Percentiles rank a stretch among this genome's conserved stretches.
These are phyloP conservation scores for Zalaria sp. DNA, from an alignment of 2,329 filamentous ascomycete genomes.

Conservation along the genomic window DNA sequence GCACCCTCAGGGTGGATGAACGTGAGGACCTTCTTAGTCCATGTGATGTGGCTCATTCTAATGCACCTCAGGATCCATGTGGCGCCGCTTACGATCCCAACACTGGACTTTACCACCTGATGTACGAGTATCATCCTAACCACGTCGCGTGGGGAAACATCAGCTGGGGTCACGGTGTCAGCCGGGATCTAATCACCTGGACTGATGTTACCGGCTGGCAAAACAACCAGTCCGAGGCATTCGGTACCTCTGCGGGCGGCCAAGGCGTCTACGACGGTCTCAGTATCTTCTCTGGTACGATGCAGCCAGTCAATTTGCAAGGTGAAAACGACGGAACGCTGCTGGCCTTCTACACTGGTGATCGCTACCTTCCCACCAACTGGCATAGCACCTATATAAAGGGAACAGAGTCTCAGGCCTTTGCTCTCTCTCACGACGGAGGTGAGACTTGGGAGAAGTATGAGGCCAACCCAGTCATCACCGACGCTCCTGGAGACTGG, in stretches of 20 bases:
- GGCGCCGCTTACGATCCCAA: slow-evolving; percentile 35
- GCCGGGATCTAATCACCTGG: slow-evolving; percentile 33
- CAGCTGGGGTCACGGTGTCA: slow-evolving; percentile 38
- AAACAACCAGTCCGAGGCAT: slow-evolving; percentile 22
- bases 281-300: slow-evolving; percentile 39
- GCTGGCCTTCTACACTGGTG: slow-evolving; percentile 33
- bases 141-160: slow-evolving; percentile 35
- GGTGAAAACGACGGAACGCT: slow-evolving; percentile 33
- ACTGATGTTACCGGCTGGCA: slow-evolving; percentile 33
- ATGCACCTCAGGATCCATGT: slow-evolving; percentile 28
- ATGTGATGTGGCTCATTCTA: neutral
- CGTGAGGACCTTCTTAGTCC: slow-evolving; percentile 7
- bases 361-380: slow-evolving; percentile 29
- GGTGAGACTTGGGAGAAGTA: slow-evolving; percentile 34
- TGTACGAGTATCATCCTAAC: slow-evolving; percentile 38
- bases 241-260: slow-evolving; percentile 22
- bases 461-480: slow-evolving; percentile 31
- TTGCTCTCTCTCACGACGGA: slow-evolving; percentile 31
- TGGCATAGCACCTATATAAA: slow-evolving; percentile 29
- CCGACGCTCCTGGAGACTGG: slow-evolving; percentile 27
- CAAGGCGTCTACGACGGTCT: slow-evolving; percentile 33
- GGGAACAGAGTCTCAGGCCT: slow-evolving; percentile 31
- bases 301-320: slow-evolving; percentile 32
- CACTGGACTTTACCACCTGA: slow-evolving; percentile 35
- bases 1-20: slow-evolving; percentile 37